Conservation (phyloP, 2,329 filamentous ascomycete genomes). For the Herpotrichia juniperi region DNA sequence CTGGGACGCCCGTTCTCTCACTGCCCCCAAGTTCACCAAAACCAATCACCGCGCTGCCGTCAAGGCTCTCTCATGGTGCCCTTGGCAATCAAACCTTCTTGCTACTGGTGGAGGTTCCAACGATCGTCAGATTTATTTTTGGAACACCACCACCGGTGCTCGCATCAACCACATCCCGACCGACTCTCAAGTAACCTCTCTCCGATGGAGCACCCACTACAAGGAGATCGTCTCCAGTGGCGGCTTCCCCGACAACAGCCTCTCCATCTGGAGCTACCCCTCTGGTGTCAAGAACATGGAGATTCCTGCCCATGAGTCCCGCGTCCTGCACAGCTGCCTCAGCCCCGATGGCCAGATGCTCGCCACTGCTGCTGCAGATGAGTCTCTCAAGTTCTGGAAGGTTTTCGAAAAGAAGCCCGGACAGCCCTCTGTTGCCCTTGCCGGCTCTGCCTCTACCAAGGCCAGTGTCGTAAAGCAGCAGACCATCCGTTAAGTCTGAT, state of each 20-base stretch:
- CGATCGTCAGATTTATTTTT: conserved; percentile 99
- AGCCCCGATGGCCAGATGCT: conserved; percentile 98
- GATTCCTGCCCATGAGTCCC: conserved; percentile 95
- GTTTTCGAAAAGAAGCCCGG: conserved; percentile 98
- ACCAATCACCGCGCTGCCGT: conserved; percentile 99
- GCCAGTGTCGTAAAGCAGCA: conserved; percentile 89
- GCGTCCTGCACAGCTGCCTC: conserved; percentile 94
- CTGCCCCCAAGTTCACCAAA: conserved; percentile 98
- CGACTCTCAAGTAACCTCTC: conserved; percentile 93
- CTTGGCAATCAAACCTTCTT: conserved; percentile 96
- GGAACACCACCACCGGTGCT: conserved; percentile 97
- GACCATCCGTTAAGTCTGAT: conserved; percentile 60
- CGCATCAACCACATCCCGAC: conserved; percentile 99
- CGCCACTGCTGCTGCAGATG: conserved; percentile 92
- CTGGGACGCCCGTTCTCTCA: conserved; percentile 94
- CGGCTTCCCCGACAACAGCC: conserved; percentile 98
- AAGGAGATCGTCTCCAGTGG: conserved; percentile 97
- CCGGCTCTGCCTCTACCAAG: conserved; percentile 75
- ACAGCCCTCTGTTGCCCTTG: conserved; percentile 65
- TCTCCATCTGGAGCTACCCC: conserved; percentile 99
- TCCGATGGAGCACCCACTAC: conserved; percentile 96
- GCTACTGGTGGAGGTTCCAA: conserved; percentile 96
- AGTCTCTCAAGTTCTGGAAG: conserved; percentile 99
- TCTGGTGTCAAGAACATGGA: conserved; percentile 96
- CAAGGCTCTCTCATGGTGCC: conserved; percentile 98